Conservation (phyloP, 768 basidiomycete species). For the Chiua virens region DNA sequence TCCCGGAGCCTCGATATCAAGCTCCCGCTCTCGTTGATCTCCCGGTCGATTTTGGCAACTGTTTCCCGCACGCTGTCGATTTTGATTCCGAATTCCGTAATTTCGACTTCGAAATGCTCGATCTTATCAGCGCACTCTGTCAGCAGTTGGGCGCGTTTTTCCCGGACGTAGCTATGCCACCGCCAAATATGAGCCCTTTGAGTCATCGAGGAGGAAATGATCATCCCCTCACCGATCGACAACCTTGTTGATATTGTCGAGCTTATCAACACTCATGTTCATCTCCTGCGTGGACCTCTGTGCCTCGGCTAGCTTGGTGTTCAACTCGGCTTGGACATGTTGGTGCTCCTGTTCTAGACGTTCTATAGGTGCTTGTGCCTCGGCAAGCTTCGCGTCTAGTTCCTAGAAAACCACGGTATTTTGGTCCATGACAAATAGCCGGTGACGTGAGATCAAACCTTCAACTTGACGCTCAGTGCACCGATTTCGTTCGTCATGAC, state of each 20-base stretch:
- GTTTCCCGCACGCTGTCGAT: constrained; percentile 41
- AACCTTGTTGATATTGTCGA: constrained; percentile 57
- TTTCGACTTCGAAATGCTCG: constrained; percentile 45
- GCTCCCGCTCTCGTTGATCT: constrained; percentile 75
- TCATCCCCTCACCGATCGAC: constrained; percentile 57
- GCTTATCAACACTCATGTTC: constrained; percentile 60
- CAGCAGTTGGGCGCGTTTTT: constrained; percentile 60
- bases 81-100: constrained; percentile 40
- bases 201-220: not conserved
- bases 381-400: constrained; percentile 57
- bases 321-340: constrained; percentile 49
- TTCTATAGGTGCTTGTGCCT: constrained; percentile 65
- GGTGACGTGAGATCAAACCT: constrained; percentile 38
- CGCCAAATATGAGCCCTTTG: not conserved
- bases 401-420: constrained; percentile 44
- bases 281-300: constrained; percentile 63
- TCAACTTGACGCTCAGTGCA: constrained; percentile 44
- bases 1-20: constrained; percentile 71
- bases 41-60: constrained; percentile 66
- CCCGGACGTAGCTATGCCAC: constrained; percentile 66
- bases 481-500: constrained; percentile 58
- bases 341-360: constrained; percentile 57
- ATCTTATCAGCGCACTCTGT: constrained; percentile 59
- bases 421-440: not conserved
- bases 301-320: constrained; percentile 47